Evolutionary conservation across 1,139 yeast genomes (phyloP).

Genomic region (Diutina ranongensis): DNA sequence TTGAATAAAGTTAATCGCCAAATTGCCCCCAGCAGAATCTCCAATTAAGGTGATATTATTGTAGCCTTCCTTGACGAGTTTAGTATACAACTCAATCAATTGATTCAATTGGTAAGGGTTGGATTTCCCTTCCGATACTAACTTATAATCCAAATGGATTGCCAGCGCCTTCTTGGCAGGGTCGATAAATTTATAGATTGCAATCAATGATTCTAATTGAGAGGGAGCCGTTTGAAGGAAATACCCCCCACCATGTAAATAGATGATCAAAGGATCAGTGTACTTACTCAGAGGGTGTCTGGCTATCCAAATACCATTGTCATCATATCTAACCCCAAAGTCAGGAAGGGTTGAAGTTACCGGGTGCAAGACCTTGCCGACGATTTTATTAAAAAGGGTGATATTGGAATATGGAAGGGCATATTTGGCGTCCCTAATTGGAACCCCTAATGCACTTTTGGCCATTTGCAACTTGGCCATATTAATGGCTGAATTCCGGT

Average conservation of each 20-base stretch:
- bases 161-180: constrained; percentile 13
- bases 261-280: constrained; percentile 26
- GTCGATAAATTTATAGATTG: constrained; percentile 21
- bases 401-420: constrained; percentile 10
- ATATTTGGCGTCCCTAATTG: constrained; percentile 12
- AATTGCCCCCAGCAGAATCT: constrained; percentile 34
- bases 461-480: constrained; percentile 15
- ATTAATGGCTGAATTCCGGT: constrained; percentile 11
- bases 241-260: constrained; percentile 35
- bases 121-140: constrained; percentile 4
- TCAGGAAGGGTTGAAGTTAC: constrained; percentile 14
- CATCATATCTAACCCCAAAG: constrained; percentile 24
- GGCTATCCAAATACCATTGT: constrained; percentile 15
- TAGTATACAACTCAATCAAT: neutral
- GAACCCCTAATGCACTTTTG: constrained; percentile 12
- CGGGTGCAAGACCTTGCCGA: constrained; percentile 9
- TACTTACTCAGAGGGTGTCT: neutral
- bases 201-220: constrained; percentile 22
- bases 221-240: constrained; percentile 22
- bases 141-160: constrained; percentile 5
- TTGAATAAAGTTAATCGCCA: constrained; percentile 20
- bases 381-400: constrained; percentile 9
- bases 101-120: constrained; percentile 6
- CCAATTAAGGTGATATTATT: constrained; percentile 14
- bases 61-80: neutral